Evolutionary conservation across 2,329 filamentous ascomycete genomes (phyloP).

Genomic region (Thermothelomyces thermophilus): DNA sequence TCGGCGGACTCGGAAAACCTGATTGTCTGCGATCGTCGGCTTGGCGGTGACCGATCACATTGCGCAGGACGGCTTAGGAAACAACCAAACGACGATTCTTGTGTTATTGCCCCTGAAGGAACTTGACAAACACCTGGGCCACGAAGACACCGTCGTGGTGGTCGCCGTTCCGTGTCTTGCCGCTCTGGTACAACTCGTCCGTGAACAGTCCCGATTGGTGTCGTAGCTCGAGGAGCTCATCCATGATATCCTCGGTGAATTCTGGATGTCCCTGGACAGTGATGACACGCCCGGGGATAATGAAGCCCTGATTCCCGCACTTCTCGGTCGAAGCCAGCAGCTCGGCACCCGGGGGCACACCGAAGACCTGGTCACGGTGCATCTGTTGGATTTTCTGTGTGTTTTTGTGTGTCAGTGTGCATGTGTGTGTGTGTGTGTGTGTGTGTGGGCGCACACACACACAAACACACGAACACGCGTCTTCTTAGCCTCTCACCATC

Average conservation of each 20-base stretch:
- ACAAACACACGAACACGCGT: no score
- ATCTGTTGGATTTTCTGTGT: conserved; percentile 69
- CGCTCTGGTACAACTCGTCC: conserved; percentile 62
- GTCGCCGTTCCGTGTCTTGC: conserved; percentile 56
- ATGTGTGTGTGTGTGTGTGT: no score
- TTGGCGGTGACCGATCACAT: conserved; percentile 1
- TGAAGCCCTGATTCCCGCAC: conserved; percentile 77
- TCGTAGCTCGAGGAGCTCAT: conserved; percentile 58
- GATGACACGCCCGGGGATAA: conserved; percentile 58
- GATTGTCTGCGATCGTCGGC: conserved; percentile 4
- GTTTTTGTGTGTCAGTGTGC: no score
- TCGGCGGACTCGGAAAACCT: no score
- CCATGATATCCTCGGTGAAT: conserved; percentile 65
- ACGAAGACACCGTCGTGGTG: conserved; percentile 76
- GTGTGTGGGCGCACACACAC: no score
- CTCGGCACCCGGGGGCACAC: conserved; percentile 55
- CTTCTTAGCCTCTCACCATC: background rate
- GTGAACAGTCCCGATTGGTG: conserved; percentile 62
- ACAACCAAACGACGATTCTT: background rate
- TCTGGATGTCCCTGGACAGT: conserved; percentile 85
- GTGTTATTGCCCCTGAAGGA: conserved; percentile 51
- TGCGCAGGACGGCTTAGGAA: background rate
- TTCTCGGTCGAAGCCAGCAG: conserved; percentile 57
- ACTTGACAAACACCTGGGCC: conserved; percentile 66
- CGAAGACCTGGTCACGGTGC: conserved; percentile 71